phyloP scores from a whole-genome alignment of 306 rosid genomes.

The Ormosia emarginata region DNA sequence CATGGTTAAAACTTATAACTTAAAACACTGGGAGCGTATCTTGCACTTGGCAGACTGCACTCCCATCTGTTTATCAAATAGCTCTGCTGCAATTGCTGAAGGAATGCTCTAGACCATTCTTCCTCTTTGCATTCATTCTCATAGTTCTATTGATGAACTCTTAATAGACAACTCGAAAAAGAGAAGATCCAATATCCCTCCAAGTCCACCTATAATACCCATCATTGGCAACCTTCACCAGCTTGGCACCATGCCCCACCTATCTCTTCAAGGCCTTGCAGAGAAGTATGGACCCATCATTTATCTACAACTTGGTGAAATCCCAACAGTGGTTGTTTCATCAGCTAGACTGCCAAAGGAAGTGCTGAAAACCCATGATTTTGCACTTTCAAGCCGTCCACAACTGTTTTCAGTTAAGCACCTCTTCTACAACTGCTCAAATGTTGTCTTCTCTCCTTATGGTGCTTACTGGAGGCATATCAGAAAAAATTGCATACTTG shows the following conservation, averaged over 20 bases:
- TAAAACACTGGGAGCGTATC: not conserved
- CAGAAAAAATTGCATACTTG: conserved; percentile 56
- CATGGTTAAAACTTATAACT: not conserved
- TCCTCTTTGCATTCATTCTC: conserved; percentile 22
- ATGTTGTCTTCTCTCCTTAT: conserved; percentile 53
- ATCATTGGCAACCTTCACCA: conserved; percentile 62
- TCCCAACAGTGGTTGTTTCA: conserved; percentile 65
- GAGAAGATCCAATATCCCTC: conserved; percentile 40
- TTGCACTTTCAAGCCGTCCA: conserved; percentile 48
- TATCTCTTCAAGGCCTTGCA: conserved; percentile 47
- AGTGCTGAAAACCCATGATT: conserved; percentile 61
- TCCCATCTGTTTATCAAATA: conserved; percentile 13
- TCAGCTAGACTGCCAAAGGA: conserved; percentile 67
- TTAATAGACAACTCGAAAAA: conserved; percentile 15
- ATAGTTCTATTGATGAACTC: conserved; percentile 21
- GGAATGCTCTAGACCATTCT: conserved; percentile 2
- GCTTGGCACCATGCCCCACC: conserved; percentile 45
- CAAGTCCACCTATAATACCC: conserved; percentile 53
- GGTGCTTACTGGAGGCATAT: conserved; percentile 68
- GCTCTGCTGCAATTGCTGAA: conserved; percentile 29
- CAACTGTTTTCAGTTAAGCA: conserved; percentile 52
- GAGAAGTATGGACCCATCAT: conserved; percentile 49
- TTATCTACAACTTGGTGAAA: conserved; percentile 54
- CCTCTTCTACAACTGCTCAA: conserved; percentile 59
- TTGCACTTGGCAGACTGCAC: not conserved